phyloP scores from a whole-genome alignment of 352 stramenopile genomes.

The Phytophthora hibernalis region DNA sequence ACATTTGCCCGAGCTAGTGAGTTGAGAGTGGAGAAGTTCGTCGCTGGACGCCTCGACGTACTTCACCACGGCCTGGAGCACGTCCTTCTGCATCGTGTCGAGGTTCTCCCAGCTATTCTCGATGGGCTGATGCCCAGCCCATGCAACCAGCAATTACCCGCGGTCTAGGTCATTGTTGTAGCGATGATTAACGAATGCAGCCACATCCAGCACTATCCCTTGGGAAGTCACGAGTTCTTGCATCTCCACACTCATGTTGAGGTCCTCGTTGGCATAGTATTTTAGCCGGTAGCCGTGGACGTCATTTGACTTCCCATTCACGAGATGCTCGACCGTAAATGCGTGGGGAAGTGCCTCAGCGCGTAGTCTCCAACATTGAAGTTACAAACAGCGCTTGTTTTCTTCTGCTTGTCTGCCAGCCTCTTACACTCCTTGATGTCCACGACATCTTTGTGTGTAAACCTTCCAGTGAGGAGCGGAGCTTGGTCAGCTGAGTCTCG shows the following conservation, averaged over 20 bases:
- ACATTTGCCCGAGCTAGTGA: not conserved
- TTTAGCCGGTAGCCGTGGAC: slow-evolving; percentile 10
- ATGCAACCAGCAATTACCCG: slow-evolving; percentile 6
- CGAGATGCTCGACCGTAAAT: slow-evolving; percentile 18
- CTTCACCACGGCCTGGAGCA: no score
- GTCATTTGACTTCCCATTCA: slow-evolving; percentile 6
- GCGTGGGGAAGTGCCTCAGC: slow-evolving; percentile 7
- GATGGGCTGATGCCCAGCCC: not conserved
- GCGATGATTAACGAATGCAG: slow-evolving; percentile 2
- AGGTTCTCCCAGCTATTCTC: slow-evolving; percentile 3
- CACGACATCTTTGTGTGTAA: slow-evolving; percentile 1
- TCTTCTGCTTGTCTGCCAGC: slow-evolving; percentile 1
- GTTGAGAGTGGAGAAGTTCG: not conserved
- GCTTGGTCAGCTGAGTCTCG: not conserved
- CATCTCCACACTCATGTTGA: slow-evolving; percentile 13
- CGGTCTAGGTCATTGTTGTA: not conserved
- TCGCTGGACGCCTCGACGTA: not conserved
- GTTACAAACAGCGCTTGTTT: slow-evolving; percentile 3
- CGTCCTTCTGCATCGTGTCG: slow-evolving; percentile 1
- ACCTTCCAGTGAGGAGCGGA: not conserved
- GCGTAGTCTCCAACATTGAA: slow-evolving; percentile 23
- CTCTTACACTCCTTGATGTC: slow-evolving; percentile 3
- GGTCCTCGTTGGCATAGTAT: slow-evolving; percentile 2
- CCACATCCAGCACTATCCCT: slow-evolving; percentile 10
- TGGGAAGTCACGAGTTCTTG: slow-evolving; percentile 1